Percentiles rank a stretch among this genome's conserved stretches.
These are phyloP conservation scores for Phytophthora litchii DNA, from an alignment of 352 stramenopile species.

Conservation along the genomic window DNA sequence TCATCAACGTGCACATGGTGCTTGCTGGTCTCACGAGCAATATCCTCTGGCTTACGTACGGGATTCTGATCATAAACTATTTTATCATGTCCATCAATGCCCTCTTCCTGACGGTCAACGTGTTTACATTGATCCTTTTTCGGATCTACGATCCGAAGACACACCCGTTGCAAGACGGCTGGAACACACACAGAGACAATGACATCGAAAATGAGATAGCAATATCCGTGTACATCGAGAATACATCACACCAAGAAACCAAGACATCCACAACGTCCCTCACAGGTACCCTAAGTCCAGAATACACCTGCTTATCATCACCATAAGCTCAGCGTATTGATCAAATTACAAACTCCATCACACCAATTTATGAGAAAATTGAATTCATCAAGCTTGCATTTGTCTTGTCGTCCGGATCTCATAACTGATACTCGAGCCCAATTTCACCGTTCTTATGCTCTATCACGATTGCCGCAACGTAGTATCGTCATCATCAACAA, in stretches of 20 bases:
- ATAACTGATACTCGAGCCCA: neutral
- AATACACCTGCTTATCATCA: slow-evolving; percentile 1
- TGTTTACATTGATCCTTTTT: slow-evolving; percentile 28
- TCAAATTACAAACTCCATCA: too few species aligned
- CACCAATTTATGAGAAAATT: too few species aligned
- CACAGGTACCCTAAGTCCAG: neutral
- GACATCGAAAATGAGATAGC: neutral
- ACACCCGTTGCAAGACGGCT: slow-evolving; percentile 8
- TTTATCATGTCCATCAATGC: slow-evolving; percentile 31
- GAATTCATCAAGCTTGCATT: too few species aligned
- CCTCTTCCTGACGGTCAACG: slow-evolving; percentile 24
- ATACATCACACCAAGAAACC: neutral
- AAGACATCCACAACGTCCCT: neutral
- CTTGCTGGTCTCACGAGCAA: slow-evolving; percentile 44
- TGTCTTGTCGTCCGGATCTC: too few species aligned
- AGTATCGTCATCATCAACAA: slow-evolving; percentile 2
- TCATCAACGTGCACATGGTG: slow-evolving; percentile 54
- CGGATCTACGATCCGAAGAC: slow-evolving; percentile 23
- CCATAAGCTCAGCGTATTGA: neutral
- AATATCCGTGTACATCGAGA: slow-evolving; percentile 8
- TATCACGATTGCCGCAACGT: neutral
- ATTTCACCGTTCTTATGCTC: neutral
- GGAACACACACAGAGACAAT: neutral
- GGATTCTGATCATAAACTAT: slow-evolving; percentile 28
- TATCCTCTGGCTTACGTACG: slow-evolving; percentile 55